Evolutionary conservation across 192 early-diverging fungal species (phyloP).

Genomic region (Podila epigama): DNA sequence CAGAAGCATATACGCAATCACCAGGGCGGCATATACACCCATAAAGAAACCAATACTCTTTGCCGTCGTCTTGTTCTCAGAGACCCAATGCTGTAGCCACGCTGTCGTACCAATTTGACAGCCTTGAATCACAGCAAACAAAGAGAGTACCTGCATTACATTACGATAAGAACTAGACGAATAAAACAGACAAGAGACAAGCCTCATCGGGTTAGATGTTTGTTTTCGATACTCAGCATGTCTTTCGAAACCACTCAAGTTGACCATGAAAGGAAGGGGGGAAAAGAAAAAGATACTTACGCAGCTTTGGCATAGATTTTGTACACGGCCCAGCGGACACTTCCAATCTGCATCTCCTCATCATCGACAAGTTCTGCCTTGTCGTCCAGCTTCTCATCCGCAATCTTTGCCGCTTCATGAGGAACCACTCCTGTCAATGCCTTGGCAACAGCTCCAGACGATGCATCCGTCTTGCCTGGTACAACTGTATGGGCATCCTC

Average conservation of each 20-base stretch:
- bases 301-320: slow-evolving; percentile 70
- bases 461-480: slow-evolving; percentile 13
- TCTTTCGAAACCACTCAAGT: background rate
- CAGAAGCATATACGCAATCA: slow-evolving; percentile 27
- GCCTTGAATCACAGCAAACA: background rate
- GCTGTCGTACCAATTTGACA: slow-evolving; percentile 6
- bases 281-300: slow-evolving; percentile 57
- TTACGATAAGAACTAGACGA: background rate
- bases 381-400: slow-evolving; percentile 12
- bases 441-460: slow-evolving; percentile 17
- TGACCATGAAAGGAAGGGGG: slow-evolving; percentile 67
- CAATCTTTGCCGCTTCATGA: too few species aligned
- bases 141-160: background rate
- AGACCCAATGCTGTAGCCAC: slow-evolving; percentile 5
- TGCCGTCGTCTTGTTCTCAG: background rate
- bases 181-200: background rate
- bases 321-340: slow-evolving; percentile 79
- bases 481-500: slow-evolving; percentile 1
- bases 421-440: background rate
- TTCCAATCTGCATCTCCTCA: slow-evolving; percentile 81
- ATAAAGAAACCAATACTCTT: slow-evolving; percentile 62
- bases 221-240: too few species aligned
- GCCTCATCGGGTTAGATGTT: too few species aligned
- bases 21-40: slow-evolving; percentile 60
- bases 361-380: slow-evolving; percentile 67